Conservation (phyloP, 2,329 filamentous ascomycete species). For the Juglanconis oblonga region DNA sequence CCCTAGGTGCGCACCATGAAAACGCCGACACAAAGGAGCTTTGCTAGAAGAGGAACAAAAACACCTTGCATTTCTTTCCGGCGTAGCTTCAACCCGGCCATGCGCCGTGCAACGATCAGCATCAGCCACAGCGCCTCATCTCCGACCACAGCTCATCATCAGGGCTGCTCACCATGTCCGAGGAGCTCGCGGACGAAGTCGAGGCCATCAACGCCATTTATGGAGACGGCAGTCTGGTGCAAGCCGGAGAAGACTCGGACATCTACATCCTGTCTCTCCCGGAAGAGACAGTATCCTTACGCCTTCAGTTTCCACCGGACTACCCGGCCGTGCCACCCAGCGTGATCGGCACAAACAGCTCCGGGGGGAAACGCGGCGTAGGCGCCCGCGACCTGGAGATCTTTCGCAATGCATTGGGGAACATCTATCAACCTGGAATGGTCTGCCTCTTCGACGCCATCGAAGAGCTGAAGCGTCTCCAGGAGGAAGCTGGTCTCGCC, state of each 20-base stretch:
- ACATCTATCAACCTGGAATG: constrained; percentile 68
- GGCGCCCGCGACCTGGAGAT: constrained; percentile 68
- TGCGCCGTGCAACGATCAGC: background rate
- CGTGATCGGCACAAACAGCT: constrained; percentile 76
- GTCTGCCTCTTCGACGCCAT: constrained; percentile 92
- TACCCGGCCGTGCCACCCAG: constrained; percentile 75
- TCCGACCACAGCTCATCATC: background rate
- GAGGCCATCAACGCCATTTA: constrained; percentile 85
- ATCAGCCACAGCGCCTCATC: background rate
- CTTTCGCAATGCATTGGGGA: constrained; percentile 63
- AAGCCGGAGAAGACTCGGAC: constrained; percentile 34
- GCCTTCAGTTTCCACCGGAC: constrained; percentile 63
- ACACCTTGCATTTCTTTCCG: too few species aligned
- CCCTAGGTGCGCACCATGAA: too few species aligned
- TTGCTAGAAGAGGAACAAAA: too few species aligned
- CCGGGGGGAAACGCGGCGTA: constrained; percentile 69
- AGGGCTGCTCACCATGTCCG: constrained; percentile 40
- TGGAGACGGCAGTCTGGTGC: constrained; percentile 59
- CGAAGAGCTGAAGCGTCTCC: constrained; percentile 61
- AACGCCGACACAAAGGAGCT: too few species aligned
- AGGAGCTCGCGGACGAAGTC: constrained; percentile 68
- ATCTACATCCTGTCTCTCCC: constrained; percentile 67
- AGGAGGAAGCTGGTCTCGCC: constrained; percentile 27
- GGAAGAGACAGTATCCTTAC: constrained; percentile 51
- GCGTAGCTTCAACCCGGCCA: too few species aligned